Conservation (phyloP, 202 grass and related monocot genomes). For the Setaria viridis region DNA sequence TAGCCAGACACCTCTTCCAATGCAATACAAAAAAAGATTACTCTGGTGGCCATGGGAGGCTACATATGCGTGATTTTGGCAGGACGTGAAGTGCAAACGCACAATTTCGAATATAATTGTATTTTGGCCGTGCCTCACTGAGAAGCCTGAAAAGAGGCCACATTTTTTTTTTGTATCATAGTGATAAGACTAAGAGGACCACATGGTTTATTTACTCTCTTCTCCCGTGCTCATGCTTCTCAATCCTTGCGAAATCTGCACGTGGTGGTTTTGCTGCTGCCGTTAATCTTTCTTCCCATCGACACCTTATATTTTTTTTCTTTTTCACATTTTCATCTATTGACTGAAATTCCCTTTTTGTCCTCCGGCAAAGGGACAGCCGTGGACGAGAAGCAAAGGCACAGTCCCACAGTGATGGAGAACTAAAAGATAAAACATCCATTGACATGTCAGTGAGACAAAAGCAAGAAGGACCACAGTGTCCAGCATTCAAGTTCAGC, state of each 20-base stretch:
- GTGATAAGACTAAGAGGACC: not conserved
- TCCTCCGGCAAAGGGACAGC: constrained; percentile 16
- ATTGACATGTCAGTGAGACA: constrained; percentile 9
- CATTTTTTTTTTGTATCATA: not conserved
- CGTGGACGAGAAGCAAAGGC: constrained; percentile 28
- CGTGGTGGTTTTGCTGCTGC: not conserved
- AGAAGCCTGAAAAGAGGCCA: not conserved
- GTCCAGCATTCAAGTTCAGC: not conserved
- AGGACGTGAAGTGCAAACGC: not conserved
- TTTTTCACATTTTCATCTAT: not conserved
- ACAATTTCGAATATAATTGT: not conserved
- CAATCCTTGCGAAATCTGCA: not conserved
- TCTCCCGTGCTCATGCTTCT: not conserved
- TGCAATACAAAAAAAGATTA: no score
- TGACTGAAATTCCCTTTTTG: not conserved
- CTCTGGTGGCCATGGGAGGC: no score
- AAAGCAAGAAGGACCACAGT: constrained; percentile 5
- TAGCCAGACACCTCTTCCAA: no score
- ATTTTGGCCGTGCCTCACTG: not conserved
- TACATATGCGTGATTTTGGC: not conserved
- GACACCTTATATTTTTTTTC: not conserved
- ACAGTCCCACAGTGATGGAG: not conserved
- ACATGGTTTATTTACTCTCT: not conserved
- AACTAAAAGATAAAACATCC: not conserved
- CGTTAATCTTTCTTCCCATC: not conserved